Evolutionary conservation across 225 moss, liverwort and hornwort genomes (phyloP).

Genomic region (Sphagnum contortum): DNA sequence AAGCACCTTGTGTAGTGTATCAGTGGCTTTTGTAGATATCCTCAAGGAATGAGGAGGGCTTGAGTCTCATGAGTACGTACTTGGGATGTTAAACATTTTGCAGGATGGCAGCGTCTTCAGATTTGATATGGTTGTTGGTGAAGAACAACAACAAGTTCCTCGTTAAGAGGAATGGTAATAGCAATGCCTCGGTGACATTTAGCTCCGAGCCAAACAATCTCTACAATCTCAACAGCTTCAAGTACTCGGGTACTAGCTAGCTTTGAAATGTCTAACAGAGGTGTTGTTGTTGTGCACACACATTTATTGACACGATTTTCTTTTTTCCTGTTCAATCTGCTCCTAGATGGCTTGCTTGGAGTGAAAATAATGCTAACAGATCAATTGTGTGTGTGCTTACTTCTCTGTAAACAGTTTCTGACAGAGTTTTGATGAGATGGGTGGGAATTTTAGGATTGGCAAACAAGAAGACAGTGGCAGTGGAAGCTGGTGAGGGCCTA

Average conservation of each 20-base stretch:
- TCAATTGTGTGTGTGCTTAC: neutral
- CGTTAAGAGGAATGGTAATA: slow-evolving; percentile 64
- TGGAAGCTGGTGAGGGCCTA: slow-evolving; percentile 34
- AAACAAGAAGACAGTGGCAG: slow-evolving; percentile 56
- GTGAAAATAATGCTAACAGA: neutral
- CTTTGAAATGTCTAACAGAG: neutral
- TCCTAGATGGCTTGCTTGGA: neutral
- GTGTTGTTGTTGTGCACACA: neutral
- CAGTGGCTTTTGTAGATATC: too few species aligned
- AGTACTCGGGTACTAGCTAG: slow-evolving; percentile 39
- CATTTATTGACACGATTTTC: neutral
- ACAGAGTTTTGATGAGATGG: neutral
- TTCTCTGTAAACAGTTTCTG: neutral
- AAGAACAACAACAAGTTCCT: slow-evolving; percentile 55
- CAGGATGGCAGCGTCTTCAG: slow-evolving; percentile 30
- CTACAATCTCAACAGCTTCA: slow-evolving; percentile 55
- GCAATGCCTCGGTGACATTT: slow-evolving; percentile 57
- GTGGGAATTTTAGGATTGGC: slow-evolving; percentile 28
- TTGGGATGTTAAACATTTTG: too few species aligned
- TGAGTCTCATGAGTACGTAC: too few species aligned
- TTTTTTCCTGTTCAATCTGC: too few species aligned
- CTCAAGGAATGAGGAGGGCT: too few species aligned
- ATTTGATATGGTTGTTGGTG: slow-evolving; percentile 55
- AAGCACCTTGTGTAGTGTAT: too few species aligned
- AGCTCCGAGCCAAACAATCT: slow-evolving; percentile 64